Evolutionary conservation across 176 grass and related monocot genomes (phyloP), one percentile per base, ranked within the genome.

Genomic region (Paspalum notatum): DNA sequence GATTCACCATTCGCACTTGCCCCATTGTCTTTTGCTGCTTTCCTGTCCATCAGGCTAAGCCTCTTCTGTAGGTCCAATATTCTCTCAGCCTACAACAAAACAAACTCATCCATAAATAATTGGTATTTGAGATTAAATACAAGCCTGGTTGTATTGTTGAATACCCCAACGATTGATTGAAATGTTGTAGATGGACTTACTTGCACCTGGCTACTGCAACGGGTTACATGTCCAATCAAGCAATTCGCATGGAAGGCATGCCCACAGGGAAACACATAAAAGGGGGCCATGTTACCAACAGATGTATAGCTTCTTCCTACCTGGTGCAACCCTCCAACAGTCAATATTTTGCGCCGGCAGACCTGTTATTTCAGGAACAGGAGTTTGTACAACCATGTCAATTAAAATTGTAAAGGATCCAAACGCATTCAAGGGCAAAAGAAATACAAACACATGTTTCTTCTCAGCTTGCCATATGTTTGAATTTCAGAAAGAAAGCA

Each of bases 251-350:
- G 96, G 62, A 99, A 95, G 64, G 92, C 68, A 32, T 99, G 96
- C 12, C 92, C 89, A 86, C 96, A 99, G 21, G 96, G 96, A 74
- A 99, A 99, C 71, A 99, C 89, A 86, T 95, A 99, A 69, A 99
- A 91, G n/a, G 96, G 96, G 10, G 90, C 82, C 82, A 99, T 89
- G 84, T 87, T 75, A 44, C 91, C 94, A 84, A 78, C 74, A 82
- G 91, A 88, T 8, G 88, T 80, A 79, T 94, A 97, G 54, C 90
- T 90, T 81, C 90, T 89, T 68, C 81, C 92, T 40, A 95, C 68
- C 63, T 87, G 88, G 78, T 92, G 90, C 63, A 84, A 67, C 20
- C 82, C 96, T 91, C 90, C 92, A 68, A 86, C 74, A 12, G 86
- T 92, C 75, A 99, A 89, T 89, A 99, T 95, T 93, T 93, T 99